Conservation (phyloP, 768 basidiomycete species). For the Suillus ampliporus region DNA sequence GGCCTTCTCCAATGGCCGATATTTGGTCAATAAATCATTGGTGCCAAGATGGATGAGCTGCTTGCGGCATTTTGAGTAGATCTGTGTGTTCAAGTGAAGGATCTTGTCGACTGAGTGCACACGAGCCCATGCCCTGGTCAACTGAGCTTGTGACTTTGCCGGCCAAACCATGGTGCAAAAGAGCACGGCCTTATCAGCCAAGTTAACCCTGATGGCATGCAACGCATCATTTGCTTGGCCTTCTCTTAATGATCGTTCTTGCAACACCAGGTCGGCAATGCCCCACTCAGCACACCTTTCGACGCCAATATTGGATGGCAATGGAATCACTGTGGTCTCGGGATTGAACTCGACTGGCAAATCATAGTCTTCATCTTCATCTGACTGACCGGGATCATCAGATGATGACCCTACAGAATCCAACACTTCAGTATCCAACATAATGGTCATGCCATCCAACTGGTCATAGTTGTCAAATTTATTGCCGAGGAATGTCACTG, state of each 20-base stretch:
- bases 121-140: too few relatives aligned
- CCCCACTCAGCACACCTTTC: too few relatives aligned
- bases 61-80: slow-evolving; percentile 2
- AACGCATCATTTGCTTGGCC: slow-evolving; percentile 25
- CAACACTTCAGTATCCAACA: neutral
- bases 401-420: neutral
- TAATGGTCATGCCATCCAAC: neutral
- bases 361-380: neutral
- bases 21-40: neutral
- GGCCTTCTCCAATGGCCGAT: neutral
- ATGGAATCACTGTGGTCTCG: too few relatives aligned
- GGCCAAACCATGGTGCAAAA: neutral
- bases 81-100: neutral
- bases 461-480: neutral
- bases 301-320: too few relatives aligned
- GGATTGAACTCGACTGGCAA: too few relatives aligned
- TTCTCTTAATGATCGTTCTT: too few relatives aligned
- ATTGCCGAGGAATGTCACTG: neutral
- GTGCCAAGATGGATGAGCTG: neutral
- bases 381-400: neutral
- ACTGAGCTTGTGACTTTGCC: too few relatives aligned
- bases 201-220: slow-evolving; percentile 2
- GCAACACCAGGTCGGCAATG: too few relatives aligned
- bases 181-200: slow-evolving; percentile 18
- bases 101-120: neutral